phyloP scores from a whole-genome alignment of 2,329 filamentous ascomycete genomes.

The Ceratocystis cacaofunesta region DNA sequence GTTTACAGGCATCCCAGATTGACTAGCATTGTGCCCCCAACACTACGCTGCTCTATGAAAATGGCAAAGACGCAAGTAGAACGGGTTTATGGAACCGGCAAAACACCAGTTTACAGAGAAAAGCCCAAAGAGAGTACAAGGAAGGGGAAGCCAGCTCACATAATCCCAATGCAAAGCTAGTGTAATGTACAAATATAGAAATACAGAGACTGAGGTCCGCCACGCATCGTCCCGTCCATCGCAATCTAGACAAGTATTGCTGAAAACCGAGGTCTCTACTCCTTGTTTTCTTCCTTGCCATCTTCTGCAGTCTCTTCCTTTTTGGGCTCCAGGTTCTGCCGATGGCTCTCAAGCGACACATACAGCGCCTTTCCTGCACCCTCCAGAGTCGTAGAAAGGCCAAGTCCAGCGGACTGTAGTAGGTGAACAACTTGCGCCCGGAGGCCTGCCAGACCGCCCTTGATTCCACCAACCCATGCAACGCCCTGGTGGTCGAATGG shows the following conservation, averaged over 20 bases:
- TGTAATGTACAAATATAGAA: background rate
- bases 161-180: background rate
- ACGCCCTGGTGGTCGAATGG: conserved; percentile 63
- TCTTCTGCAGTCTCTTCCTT: conserved; percentile 28
- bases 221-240: background rate
- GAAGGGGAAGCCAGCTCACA: background rate
- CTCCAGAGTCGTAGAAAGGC: conserved; percentile 65
- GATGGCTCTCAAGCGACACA: conserved; percentile 72
- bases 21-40: no score
- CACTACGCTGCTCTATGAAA: no score
- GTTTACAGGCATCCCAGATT: no score
- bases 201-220: background rate
- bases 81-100: background rate
- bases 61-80: background rate
- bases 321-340: conserved; percentile 53
- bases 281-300: background rate
- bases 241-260: background rate
- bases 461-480: conserved; percentile 54
- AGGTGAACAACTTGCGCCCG: conserved; percentile 67
- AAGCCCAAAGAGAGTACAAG: background rate
- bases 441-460: conserved; percentile 67
- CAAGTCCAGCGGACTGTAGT: conserved; percentile 65
- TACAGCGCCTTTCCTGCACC: conserved; percentile 69
- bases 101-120: background rate
- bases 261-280: background rate